Conservation (phyloP, 371 early-diverging fungal genomes). For the Zychaea mexicana region DNA sequence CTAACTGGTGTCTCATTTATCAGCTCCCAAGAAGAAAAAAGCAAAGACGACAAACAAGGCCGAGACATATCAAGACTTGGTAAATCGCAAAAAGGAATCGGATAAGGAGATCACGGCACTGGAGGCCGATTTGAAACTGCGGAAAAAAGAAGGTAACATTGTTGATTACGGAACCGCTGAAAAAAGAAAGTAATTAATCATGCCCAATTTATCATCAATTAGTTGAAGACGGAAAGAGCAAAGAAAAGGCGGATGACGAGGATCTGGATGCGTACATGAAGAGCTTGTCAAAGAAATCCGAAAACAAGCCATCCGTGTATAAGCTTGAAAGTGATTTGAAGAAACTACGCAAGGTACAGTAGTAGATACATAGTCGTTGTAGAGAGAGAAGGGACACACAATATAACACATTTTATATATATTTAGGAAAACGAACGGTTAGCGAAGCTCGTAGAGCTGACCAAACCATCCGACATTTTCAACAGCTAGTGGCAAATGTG, state of each 20-base stretch:
- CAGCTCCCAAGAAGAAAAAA: conserved; percentile 43
- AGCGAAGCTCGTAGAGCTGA: conserved; percentile 56
- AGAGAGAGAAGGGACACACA: background rate
- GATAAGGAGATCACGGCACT: conserved; percentile 27
- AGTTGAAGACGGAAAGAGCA: conserved; percentile 5
- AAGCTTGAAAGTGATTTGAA: conserved; percentile 48
- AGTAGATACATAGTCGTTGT: no score
- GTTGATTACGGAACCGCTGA: conserved; percentile 19
- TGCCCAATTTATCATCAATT: background rate
- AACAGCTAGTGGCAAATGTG: conserved; percentile 20
- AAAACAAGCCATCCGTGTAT: conserved; percentile 37
- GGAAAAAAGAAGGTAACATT: conserved; percentile 24
- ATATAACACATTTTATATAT: background rate
- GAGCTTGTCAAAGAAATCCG: conserved; percentile 29
- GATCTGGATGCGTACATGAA: conserved; percentile 69
- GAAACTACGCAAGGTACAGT: conserved; percentile 56
- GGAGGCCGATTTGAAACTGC: conserved; percentile 33
- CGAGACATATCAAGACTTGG: conserved; percentile 68
- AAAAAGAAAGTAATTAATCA: conserved; percentile 21
- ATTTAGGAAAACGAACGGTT: conserved; percentile 54
- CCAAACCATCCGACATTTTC: conserved; percentile 50
- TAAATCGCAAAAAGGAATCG: conserved; percentile 38
- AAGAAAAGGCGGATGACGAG: conserved; percentile 34
- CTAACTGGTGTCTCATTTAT: no score
- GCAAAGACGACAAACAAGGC: conserved; percentile 42